Evolutionary conservation across 495 filamentous ascomycete genomes (phyloP).

Genomic region (Penicillium arizonense): DNA sequence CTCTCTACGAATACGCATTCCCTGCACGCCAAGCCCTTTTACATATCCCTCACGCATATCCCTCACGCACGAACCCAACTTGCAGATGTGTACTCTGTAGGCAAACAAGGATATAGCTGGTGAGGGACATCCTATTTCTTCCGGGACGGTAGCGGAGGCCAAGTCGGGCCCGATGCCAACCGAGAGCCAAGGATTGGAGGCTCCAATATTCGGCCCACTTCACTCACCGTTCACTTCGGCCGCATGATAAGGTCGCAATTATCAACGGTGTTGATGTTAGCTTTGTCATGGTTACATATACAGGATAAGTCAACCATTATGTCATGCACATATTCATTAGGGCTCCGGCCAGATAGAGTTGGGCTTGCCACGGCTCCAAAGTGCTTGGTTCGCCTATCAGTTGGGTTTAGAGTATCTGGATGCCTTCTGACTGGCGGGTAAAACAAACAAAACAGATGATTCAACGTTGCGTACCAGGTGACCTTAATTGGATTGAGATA

Average conservation of each 20-base stretch:
- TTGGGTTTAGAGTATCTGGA: background rate
- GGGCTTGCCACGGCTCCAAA: background rate
- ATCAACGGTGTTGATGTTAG: too few relatives aligned
- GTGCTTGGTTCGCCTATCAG: conserved; percentile 4
- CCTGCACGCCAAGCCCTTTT: conserved; percentile 1
- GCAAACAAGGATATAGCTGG: too few relatives aligned
- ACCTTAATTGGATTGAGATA: too few relatives aligned
- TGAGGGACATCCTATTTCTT: background rate
- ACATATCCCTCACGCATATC: background rate
- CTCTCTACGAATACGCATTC: background rate
- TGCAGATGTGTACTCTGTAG: too few relatives aligned
- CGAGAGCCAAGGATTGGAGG: conserved; percentile 12
- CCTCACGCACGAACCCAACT: too few relatives aligned
- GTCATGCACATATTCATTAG: too few relatives aligned
- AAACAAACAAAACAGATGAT: background rate
- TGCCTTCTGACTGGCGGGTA: background rate
- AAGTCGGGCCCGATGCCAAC: conserved; percentile 12
- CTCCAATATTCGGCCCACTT: conserved; percentile 1
- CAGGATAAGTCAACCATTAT: too few relatives aligned
- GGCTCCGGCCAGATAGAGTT: background rate
- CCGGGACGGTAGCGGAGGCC: background rate
- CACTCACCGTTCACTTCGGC: background rate
- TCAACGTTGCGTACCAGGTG: background rate
- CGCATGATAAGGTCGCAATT: background rate
- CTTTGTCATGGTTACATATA: too few relatives aligned